Conservation (phyloP, 108 stramenopile genomes). For the Conticribra weissflogii region DNA sequence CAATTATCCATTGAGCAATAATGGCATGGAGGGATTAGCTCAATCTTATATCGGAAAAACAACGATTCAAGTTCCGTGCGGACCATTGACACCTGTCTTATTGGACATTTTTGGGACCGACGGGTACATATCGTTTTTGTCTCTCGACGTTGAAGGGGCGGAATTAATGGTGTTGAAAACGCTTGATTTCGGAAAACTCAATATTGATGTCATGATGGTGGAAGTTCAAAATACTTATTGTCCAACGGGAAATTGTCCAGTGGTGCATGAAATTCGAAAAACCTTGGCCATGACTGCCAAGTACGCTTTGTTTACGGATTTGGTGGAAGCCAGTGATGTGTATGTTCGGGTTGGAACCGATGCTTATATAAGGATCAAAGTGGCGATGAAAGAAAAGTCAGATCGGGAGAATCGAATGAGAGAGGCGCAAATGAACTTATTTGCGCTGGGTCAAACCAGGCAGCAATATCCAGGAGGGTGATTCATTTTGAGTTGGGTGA, state of each 20-base stretch:
- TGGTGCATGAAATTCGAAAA: slow-evolving; percentile 10
- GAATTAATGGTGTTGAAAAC: slow-evolving; percentile 57
- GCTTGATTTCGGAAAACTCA: slow-evolving; percentile 55
- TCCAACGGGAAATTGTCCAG: slow-evolving; percentile 13
- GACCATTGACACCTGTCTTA: slow-evolving; percentile 48
- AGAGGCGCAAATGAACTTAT: no score
- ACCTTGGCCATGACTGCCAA: slow-evolving; percentile 28
- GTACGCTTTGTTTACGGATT: slow-evolving; percentile 28
- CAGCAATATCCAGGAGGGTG: no score
- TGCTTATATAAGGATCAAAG: slow-evolving; percentile 12
- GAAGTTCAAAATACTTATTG: slow-evolving; percentile 58
- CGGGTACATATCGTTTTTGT: slow-evolving; percentile 50
- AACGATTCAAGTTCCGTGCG: slow-evolving; percentile 60
- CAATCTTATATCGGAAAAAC: slow-evolving; percentile 29
- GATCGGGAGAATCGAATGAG: no score
- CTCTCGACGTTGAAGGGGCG: slow-evolving; percentile 74
- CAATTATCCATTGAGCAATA: slow-evolving; percentile 48
- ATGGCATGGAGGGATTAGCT: slow-evolving; percentile 35
- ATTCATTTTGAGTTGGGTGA: no score
- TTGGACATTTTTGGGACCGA: slow-evolving; percentile 47
- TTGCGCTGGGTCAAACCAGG: no score
- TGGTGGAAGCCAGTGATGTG: slow-evolving; percentile 38
- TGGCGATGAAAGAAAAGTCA: neutral
- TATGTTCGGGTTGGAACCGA: slow-evolving; percentile 13
- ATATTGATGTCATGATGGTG: slow-evolving; percentile 62